A percentile compares a stretch with the other conserved stretches of the same genome.
These are phyloP conservation scores for Penicillium lividum DNA, from an alignment of 495 filamentous ascomycete species.

Conservation along the genomic window DNA sequence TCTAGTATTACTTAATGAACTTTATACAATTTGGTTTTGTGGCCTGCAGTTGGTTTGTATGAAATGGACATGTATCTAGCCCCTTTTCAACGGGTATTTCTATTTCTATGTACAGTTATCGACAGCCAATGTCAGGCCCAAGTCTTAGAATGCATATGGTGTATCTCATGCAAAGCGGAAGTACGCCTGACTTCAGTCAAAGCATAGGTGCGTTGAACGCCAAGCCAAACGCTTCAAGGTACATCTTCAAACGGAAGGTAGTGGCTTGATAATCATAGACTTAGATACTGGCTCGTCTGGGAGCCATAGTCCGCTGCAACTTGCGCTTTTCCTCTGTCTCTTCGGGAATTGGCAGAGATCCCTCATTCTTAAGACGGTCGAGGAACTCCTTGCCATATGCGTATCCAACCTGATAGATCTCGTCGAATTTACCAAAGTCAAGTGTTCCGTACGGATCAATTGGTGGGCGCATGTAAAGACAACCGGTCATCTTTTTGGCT, in stretches of 20 bases:
- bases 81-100: not conserved
- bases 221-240: not conserved
- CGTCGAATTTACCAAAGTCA: constrained; percentile 95
- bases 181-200: not conserved
- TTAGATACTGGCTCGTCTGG: constrained; percentile 82
- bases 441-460: constrained; percentile 92
- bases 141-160: not conserved
- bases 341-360: constrained; percentile 61
- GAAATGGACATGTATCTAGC: not conserved
- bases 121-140: not conserved
- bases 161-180: constrained; percentile 13
- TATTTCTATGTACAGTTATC: not conserved
- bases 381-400: constrained; percentile 79
- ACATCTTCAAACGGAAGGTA: not conserved
- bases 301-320: constrained; percentile 89
- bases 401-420: constrained; percentile 91
- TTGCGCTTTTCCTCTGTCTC: constrained; percentile 88
- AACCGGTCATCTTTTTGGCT: constrained; percentile 84
- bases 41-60: not conserved
- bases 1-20: not conserved
- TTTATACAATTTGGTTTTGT: not conserved
- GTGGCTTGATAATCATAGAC: too few species aligned
- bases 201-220: not conserved
- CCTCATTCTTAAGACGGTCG: constrained; percentile 69
- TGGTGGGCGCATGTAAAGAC: constrained; percentile 92